Evolutionary conservation across 2,329 filamentous ascomycete genomes (phyloP).

Genomic region (Pseudogymnoascus verrucosus): DNA sequence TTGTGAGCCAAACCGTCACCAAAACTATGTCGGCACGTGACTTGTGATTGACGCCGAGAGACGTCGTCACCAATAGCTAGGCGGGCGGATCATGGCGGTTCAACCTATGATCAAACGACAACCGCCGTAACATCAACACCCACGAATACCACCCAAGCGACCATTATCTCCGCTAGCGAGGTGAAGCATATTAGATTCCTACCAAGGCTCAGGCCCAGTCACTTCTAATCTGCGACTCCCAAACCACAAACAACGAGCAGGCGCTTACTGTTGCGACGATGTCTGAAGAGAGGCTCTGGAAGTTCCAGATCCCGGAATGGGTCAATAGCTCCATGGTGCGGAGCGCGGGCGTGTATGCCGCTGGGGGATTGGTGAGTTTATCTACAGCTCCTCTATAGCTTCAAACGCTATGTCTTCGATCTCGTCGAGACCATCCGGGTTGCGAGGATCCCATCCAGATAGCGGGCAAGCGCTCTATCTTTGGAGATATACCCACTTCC

Average conservation of each 20-base stretch:
- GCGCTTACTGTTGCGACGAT: slow-evolving; percentile 28
- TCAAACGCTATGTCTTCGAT: background rate
- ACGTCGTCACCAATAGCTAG: background rate
- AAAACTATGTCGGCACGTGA: background rate
- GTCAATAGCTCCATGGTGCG: slow-evolving; percentile 56
- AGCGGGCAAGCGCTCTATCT: background rate
- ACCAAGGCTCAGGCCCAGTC: background rate
- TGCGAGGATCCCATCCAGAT: slow-evolving; percentile 11
- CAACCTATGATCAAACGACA: slow-evolving; percentile 1
- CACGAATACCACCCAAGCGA: background rate
- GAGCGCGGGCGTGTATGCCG: slow-evolving; percentile 54
- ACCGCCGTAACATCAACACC: background rate
- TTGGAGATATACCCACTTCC: background rate
- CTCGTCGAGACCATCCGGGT: background rate
- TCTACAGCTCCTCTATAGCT: background rate
- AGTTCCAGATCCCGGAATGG: slow-evolving; percentile 60
- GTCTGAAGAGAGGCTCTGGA: slow-evolving; percentile 60
- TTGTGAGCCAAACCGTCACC: background rate
- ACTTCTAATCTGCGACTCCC: background rate
- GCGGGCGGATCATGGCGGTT: background rate
- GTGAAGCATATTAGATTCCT: background rate
- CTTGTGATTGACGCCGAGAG: background rate
- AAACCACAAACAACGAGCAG: background rate
- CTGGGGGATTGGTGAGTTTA: slow-evolving; percentile 52
- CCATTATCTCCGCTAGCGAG: background rate